Percentiles rank a stretch among this genome's conserved stretches.
Evolutionary conservation across 352 stramenopile species (phyloP).

Genomic region (Phytophthora rubi): DNA sequence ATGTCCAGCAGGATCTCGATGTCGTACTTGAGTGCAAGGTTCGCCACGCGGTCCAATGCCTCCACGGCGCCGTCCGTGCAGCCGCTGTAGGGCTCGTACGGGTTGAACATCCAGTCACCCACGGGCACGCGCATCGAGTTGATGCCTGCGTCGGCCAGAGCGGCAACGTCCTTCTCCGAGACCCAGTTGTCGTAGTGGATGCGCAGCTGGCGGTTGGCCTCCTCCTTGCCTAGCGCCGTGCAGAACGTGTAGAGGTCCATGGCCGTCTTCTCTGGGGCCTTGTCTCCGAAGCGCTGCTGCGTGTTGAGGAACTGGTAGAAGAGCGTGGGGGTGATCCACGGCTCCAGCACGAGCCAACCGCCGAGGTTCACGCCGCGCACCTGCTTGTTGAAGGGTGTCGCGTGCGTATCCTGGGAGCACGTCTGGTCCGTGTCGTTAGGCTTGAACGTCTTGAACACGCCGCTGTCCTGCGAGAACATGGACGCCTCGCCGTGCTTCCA

Average conservation of each 20-base stretch:
- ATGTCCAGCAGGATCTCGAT: constrained; percentile 94
- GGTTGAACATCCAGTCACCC: constrained; percentile 96
- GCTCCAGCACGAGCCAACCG: constrained; percentile 97
- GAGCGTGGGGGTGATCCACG: constrained; percentile 95
- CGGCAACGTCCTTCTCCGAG: constrained; percentile 91
- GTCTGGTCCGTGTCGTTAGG: constrained; percentile 70
- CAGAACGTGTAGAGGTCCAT: constrained; percentile 96
- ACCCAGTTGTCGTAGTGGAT: constrained; percentile 96
- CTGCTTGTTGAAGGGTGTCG: constrained; percentile 44
- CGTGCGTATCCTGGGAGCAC: constrained; percentile 74
- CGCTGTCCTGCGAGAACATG: constrained; percentile 54
- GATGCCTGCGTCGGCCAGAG: constrained; percentile 77
- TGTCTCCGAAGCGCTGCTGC: constrained; percentile 69
- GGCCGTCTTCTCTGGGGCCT: constrained; percentile 84
- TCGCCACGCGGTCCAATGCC: constrained; percentile 89
- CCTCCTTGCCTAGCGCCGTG: constrained; percentile 78
- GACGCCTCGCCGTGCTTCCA: constrained; percentile 68
- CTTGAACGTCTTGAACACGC: constrained; percentile 66
- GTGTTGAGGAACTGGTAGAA: constrained; percentile 97
- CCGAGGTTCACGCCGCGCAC: constrained; percentile 94
- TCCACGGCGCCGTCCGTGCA: constrained; percentile 94
- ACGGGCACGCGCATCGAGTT: constrained; percentile 92
- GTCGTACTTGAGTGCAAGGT: constrained; percentile 88
- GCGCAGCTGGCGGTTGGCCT: constrained; percentile 93
- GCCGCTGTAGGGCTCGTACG: constrained; percentile 93